phyloP scores from a whole-genome alignment of 2,329 filamentous ascomycete species.

The Sclerotiophoma versabilis region DNA sequence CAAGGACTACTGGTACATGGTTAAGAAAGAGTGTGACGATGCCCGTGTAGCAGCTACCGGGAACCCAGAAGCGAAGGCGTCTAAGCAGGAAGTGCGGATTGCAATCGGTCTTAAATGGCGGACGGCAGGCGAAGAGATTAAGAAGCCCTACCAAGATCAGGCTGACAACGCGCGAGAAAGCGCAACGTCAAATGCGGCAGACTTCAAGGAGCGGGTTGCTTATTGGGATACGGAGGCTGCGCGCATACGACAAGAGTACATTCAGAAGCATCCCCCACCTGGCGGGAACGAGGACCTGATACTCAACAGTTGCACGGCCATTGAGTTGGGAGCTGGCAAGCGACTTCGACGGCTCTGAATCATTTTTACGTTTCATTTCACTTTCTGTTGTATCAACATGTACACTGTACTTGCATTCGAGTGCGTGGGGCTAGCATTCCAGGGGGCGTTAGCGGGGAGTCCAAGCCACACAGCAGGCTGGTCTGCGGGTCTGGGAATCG shows the following conservation, averaged over 20 bases:
- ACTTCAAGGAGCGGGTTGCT: constrained; percentile 67
- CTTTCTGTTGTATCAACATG: constrained; percentile 28
- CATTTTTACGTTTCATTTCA: background rate
- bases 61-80: constrained; percentile 71
- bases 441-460: constrained; percentile 20
- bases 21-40: constrained; percentile 71
- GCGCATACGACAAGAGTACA: constrained; percentile 54
- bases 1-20: constrained; percentile 71
- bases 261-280: constrained; percentile 44
- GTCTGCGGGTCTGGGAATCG: constrained; percentile 1
- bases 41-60: constrained; percentile 69
- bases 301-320: constrained; percentile 47
- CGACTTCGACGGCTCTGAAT: constrained; percentile 40
- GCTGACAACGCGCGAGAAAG: constrained; percentile 73
- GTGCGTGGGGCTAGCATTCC: constrained; percentile 34
- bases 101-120: constrained; percentile 93
- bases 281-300: constrained; percentile 39
- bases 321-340: constrained; percentile 47
- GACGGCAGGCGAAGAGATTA: constrained; percentile 72
- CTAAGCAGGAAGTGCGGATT: constrained; percentile 77
- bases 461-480: constrained; percentile 1
- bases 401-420: constrained; percentile 24
- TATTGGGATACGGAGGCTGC: constrained; percentile 76
- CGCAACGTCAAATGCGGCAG: constrained; percentile 65
- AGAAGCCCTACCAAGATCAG: constrained; percentile 78